Evolutionary conservation across 2,329 filamentous ascomycete species (phyloP), one percentile per base, ranked within the genome.

Genomic region (Biscogniauxia marginata): DNA sequence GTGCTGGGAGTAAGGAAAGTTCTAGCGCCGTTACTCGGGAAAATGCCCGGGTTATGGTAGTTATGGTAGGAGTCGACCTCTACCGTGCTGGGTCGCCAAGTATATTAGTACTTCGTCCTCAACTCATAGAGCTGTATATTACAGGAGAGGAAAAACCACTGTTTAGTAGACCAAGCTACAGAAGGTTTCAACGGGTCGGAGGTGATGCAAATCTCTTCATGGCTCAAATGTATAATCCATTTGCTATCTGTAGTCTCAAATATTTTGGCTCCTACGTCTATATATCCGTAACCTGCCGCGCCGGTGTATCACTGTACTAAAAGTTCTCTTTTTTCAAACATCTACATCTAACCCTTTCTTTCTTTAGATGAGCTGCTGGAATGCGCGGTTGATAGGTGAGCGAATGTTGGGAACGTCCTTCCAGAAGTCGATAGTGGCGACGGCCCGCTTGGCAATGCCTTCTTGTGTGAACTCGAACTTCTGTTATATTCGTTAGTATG

Each of bases 381-480:
- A 99, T 70, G 95, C 95, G 75, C 92, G 90, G 86, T 98, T 96
- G 79, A 99, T 77, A 65, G 95, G 93, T 54, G 93, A 97, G 77
- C 95, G 91, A 71, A 97, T 83, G 79, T 93, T 93, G 74, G 90
- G 81, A 25, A 88, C 85, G 65, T 88, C 90, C 89, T 97, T 98
- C 89, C 92, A 99, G 87, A 97, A 99, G 74, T 98, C 87, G 71
- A 98, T 81, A 63, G 95, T 99, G 67, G 89, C 88, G 63, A 91
- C 77, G 59, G 93, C 95, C 70, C 95, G 92, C 89, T 98, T 97
- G 79, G 90, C 83, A 74, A 99, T 90, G 65, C 95, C 95, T 79
- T 96, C 93, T 53, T 95, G 90, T 50, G 93, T 99, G 83, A 99
- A 98, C 79, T 98, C 95, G 80, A 99, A 99, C 86, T 97, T 98